These are phyloP conservation scores for Symmetrospora coprosmae DNA, from an alignment of 768 basidiomycete species.

Conservation along the genomic window DNA sequence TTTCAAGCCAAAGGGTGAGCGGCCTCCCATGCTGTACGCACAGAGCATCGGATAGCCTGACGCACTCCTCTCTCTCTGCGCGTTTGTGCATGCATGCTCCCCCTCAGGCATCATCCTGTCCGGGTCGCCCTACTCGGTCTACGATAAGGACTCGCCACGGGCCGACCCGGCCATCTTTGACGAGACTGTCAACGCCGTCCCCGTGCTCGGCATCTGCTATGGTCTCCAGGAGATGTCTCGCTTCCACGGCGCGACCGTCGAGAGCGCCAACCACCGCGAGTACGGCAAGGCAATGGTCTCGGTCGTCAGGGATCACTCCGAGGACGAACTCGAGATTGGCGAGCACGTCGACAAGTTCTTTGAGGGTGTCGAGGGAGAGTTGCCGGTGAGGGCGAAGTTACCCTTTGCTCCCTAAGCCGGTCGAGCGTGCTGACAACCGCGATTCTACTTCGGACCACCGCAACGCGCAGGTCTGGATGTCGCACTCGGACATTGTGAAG, in stretches of 20 bases:
- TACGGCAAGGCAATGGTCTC: conserved; percentile 81
- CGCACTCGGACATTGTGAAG: conserved; percentile 87
- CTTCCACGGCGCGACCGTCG: conserved; percentile 68
- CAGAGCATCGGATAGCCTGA: too few relatives aligned
- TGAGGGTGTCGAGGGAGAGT: conserved; percentile 67
- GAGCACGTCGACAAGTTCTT: conserved; percentile 55
- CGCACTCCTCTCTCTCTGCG: background rate
- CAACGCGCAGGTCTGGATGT: conserved; percentile 95
- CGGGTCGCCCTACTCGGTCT: conserved; percentile 95
- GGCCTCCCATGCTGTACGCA: background rate
- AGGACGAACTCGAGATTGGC: conserved; percentile 8
- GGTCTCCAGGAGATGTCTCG: conserved; percentile 93
- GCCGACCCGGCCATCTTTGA: conserved; percentile 83
- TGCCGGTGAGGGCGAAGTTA: conserved; percentile 49
- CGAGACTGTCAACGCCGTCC: conserved; percentile 50
- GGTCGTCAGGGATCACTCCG: conserved; percentile 44
- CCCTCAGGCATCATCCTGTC: conserved; percentile 77
- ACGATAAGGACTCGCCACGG: conserved; percentile 79
- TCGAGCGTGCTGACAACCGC: background rate
- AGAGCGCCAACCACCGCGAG: conserved; percentile 77
- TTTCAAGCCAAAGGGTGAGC: conserved; percentile 83
- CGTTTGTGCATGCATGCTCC: background rate
- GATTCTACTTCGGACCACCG: background rate
- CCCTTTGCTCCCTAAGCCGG: background rate
- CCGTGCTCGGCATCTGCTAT: conserved; percentile 92